Base-by-base conservation (phyloP, 768 basidiomycete genomes). In the Agaricus sinodeliciosus region DNA sequence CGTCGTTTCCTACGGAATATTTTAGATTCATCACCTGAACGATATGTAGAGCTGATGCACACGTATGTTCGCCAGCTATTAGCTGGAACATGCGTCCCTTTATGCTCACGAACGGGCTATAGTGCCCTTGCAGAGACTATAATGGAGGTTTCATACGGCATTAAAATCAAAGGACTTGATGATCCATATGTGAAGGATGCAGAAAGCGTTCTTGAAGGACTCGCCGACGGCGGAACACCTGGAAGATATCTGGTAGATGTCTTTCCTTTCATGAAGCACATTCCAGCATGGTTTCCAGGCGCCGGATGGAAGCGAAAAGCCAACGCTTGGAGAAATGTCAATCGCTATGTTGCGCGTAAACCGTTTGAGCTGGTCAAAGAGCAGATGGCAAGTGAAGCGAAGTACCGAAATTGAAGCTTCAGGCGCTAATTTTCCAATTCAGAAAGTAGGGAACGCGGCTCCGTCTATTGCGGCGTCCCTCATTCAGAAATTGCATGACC, bases 261-360 rank as follows among this genome's bases (percentile, higher is more conserved):
- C 9, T 49, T 59, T 22, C 60, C 60, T 6, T 4, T 56, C 26
- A 49, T 72, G 37, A 62, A 58, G 12, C 61, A 71, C 48, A 55
- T 70, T 16, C 72, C 72, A 0, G 42, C 54, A 0, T 73, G 71
- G 71, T 50, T 72, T 41, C 71, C 72, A 7, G 69, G 70, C 18
- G 67, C 67, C 12, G 63, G 60, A 4, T 72, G 66, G 59, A 63
- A 66, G 54, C 60, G 56, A 16, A 46, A 54, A 25, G 51, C 59
- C 22, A 42, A 18, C 13, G 13, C 45, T 11, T 47, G 43, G 37
- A 12, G 25, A 19, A 4, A 18, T 36, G 13, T 51, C n/a, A 42
- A 46, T 22, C 7, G 19, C 12, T 25, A 28, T 16, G 47, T 55
- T 15, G 18, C 18, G 12, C 22, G 25, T 6, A 27, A 48, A n/a